These are phyloP conservation scores for Aurinia saxatilis DNA, from an alignment of 345 rosid species.

Conservation along the genomic window DNA sequence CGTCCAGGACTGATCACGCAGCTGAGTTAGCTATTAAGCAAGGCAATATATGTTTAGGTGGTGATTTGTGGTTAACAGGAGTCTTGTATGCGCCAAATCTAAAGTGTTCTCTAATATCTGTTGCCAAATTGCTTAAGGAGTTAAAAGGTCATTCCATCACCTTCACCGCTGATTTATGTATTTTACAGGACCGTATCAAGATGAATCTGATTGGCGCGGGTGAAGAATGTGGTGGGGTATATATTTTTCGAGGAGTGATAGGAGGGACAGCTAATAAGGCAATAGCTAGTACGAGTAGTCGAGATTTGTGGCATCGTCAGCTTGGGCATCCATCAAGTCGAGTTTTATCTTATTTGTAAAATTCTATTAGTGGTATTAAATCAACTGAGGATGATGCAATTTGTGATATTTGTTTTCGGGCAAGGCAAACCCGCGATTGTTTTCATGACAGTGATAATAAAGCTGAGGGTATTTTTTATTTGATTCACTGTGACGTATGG, in stretches of 20 bases:
- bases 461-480: neutral
- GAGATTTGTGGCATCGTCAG: neutral
- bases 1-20: no score
- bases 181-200: neutral
- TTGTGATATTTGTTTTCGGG: neutral
- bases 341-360: neutral
- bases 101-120: neutral
- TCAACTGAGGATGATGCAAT: neutral
- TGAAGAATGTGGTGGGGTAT: neutral
- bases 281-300: neutral
- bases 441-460: neutral
- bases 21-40: neutral
- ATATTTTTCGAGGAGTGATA: neutral
- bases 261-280: neutral
- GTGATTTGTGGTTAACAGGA: neutral
- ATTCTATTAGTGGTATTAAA: neutral
- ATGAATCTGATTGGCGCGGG: neutral
- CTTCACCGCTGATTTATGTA: neutral
- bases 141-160: no score
- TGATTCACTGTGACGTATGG: neutral
- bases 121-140: neutral
- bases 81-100: neutral
- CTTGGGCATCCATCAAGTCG: neutral
- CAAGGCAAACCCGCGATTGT: neutral
- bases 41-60: neutral